These are phyloP conservation scores for Thyridium curvatum DNA, from an alignment of 2,329 filamentous ascomycete species.

Conservation along the genomic window DNA sequence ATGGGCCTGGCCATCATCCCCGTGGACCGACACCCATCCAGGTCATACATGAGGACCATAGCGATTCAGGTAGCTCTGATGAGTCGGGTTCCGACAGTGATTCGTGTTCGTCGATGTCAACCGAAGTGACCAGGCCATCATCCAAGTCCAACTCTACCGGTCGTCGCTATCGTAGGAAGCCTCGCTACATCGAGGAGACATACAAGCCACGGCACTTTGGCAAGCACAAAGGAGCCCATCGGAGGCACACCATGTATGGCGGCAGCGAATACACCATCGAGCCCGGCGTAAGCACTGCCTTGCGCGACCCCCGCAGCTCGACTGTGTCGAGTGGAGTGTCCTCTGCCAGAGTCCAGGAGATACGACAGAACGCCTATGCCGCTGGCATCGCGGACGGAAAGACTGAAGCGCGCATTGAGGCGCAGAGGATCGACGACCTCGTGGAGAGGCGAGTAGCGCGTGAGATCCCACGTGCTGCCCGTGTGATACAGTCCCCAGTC, in stretches of 20 bases:
- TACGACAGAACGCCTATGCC: conserved; percentile 3
- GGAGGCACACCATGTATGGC: neutral
- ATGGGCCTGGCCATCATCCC: neutral
- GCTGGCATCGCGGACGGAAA: conserved; percentile 5
- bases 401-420: conserved; percentile 3
- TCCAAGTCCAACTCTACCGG: conserved; percentile 1
- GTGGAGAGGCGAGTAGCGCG: too few species aligned
- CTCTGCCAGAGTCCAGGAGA: conserved; percentile 3
- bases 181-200: conserved; percentile 1
- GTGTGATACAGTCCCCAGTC: too few species aligned
- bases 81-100: neutral
- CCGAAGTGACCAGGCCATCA: neutral
- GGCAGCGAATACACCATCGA: neutral
- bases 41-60: neutral
- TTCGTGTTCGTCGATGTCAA: neutral
- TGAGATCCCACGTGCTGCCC: too few species aligned
- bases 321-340: neutral
- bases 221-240: neutral
- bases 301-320: neutral
- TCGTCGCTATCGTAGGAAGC: neutral
- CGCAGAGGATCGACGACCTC: conserved; percentile 1
- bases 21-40: neutral
- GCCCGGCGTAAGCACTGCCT: neutral
- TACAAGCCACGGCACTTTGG: neutral
- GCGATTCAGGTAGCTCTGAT: neutral